Evolutionary conservation across 2,329 filamentous ascomycete genomes (phyloP).

Genomic region (Fusarium foetens): DNA sequence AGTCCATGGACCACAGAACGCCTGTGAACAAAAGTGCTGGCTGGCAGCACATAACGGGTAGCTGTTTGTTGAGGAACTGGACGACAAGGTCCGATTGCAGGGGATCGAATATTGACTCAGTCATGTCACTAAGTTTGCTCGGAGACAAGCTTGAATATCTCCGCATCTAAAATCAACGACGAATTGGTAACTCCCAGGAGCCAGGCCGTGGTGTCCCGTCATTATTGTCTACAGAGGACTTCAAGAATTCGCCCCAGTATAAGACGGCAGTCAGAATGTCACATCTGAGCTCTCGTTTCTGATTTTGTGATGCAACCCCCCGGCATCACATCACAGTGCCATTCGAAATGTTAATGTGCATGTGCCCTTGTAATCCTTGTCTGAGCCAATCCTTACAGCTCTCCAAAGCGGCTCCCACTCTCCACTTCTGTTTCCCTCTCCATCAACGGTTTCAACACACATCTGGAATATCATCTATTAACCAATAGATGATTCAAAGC

Average conservation of each 20-base stretch:
- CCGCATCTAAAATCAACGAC: slow-evolving; percentile 11
- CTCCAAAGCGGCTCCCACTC: slow-evolving; percentile 6
- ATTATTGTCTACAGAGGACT: slow-evolving; percentile 3
- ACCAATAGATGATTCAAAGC: slow-evolving; percentile 32
- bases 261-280: slow-evolving; percentile 38
- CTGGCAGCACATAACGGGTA: slow-evolving; percentile 33
- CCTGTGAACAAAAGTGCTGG: slow-evolving; percentile 18
- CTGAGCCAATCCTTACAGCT: slow-evolving; percentile 36
- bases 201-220: slow-evolving; percentile 23
- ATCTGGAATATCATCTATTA: slow-evolving; percentile 5
- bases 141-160: slow-evolving; percentile 5
- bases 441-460: slow-evolving; percentile 34
- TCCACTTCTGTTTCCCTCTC: slow-evolving; percentile 18
- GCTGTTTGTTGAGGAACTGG: slow-evolving; percentile 26
- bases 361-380: slow-evolving; percentile 14
- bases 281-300: slow-evolving; percentile 36
- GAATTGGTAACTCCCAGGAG: slow-evolving; percentile 19
- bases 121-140: slow-evolving; percentile 26
- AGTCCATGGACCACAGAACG: neutral
- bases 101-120: slow-evolving; percentile 21
- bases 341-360: slow-evolving; percentile 17
- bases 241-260: slow-evolving; percentile 16
- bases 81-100: slow-evolving; percentile 19
- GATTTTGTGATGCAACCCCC: slow-evolving; percentile 35
- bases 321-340: slow-evolving; percentile 38